Evolutionary conservation across 495 filamentous ascomycete genomes (phyloP).

Genomic region (Penicillium roqueforti): DNA sequence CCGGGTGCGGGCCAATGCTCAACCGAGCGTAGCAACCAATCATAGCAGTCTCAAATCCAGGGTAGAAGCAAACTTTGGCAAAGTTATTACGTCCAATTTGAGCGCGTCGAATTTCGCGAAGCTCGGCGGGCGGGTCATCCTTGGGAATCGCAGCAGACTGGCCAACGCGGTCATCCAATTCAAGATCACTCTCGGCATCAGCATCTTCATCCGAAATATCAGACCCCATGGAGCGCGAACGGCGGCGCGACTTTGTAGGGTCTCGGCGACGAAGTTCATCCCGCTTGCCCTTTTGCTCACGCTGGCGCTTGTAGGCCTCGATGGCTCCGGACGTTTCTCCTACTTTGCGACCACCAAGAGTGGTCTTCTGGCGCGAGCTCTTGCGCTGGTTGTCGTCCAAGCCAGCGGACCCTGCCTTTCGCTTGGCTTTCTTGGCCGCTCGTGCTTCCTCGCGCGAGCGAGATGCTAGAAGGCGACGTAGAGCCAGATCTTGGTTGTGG

Average conservation of each 20-base stretch:
- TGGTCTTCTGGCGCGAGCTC: constrained; percentile 76
- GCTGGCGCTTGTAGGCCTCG: constrained; percentile 76
- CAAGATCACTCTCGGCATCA: constrained; percentile 76
- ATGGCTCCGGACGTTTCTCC: constrained; percentile 73
- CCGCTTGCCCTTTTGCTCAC: constrained; percentile 70
- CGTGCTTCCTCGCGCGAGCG: constrained; percentile 59
- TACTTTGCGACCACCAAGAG: constrained; percentile 69
- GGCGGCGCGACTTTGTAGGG: constrained; percentile 47
- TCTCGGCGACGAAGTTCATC: constrained; percentile 71
- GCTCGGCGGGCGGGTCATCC: constrained; percentile 59
- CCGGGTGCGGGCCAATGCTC: constrained; percentile 66
- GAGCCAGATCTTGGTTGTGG: constrained; percentile 72
- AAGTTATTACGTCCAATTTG: constrained; percentile 79
- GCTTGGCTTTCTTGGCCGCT: constrained; percentile 65
- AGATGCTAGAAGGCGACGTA: constrained; percentile 74
- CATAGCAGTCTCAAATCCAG: constrained; percentile 77
- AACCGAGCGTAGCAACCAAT: constrained; percentile 76
- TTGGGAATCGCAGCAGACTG: constrained; percentile 42
- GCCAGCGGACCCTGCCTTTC: constrained; percentile 71
- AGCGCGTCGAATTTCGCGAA: constrained; percentile 77
- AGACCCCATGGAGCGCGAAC: constrained; percentile 47
- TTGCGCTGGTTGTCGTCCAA: constrained; percentile 71
- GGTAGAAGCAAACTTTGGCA: constrained; percentile 82
- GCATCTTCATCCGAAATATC: constrained; percentile 58
- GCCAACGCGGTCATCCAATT: constrained; percentile 57